Evolutionary conservation across 2,329 filamentous ascomycete species (phyloP).

Genomic region (Hypomyces perniciosus): DNA sequence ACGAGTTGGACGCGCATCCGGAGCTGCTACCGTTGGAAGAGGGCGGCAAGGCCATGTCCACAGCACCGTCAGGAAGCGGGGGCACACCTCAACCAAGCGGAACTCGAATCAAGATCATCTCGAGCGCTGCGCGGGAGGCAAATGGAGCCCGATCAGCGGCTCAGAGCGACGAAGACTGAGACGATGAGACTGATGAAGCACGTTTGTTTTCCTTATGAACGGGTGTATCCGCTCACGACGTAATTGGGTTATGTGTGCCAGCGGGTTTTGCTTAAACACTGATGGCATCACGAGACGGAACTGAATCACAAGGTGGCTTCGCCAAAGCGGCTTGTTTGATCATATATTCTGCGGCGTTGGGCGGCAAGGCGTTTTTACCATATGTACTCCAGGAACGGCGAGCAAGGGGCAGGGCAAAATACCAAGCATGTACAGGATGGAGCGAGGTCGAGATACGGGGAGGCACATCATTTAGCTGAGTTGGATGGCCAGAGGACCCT

Average conservation of each 20-base stretch:
- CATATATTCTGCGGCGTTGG: slow-evolving; percentile 21
- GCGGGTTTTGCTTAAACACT: slow-evolving; percentile 12
- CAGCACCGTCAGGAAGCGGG: slow-evolving; percentile 49
- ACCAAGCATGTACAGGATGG: slow-evolving; percentile 19
- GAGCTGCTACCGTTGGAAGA: slow-evolving; percentile 53
- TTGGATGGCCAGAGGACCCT: slow-evolving; percentile 9
- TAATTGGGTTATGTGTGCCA: slow-evolving; percentile 2
- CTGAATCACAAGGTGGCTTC: neutral
- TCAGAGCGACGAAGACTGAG: slow-evolving; percentile 50
- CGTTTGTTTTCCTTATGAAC: neutral
- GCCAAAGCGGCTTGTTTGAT: slow-evolving; percentile 16
- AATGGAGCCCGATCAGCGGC: slow-evolving; percentile 35
- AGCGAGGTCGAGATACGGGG: slow-evolving; percentile 7
- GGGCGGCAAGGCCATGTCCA: slow-evolving; percentile 32
- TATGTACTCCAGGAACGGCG: slow-evolving; percentile 17
- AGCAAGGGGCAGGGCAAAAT: slow-evolving; percentile 20
- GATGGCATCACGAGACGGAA: slow-evolving; percentile 7
- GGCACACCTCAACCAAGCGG: slow-evolving; percentile 60
- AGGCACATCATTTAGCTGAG: slow-evolving; percentile 4
- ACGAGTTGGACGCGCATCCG: slow-evolving; percentile 47
- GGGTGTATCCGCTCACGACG: slow-evolving; percentile 6
- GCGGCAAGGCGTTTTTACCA: slow-evolving; percentile 15
- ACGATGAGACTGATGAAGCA: slow-evolving; percentile 5
- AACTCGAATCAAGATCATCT: slow-evolving; percentile 66
- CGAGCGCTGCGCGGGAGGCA: slow-evolving; percentile 31